These are phyloP conservation scores for Colletotrichum lupini DNA, from an alignment of 2,329 filamentous ascomycete species.

Conservation along the genomic window DNA sequence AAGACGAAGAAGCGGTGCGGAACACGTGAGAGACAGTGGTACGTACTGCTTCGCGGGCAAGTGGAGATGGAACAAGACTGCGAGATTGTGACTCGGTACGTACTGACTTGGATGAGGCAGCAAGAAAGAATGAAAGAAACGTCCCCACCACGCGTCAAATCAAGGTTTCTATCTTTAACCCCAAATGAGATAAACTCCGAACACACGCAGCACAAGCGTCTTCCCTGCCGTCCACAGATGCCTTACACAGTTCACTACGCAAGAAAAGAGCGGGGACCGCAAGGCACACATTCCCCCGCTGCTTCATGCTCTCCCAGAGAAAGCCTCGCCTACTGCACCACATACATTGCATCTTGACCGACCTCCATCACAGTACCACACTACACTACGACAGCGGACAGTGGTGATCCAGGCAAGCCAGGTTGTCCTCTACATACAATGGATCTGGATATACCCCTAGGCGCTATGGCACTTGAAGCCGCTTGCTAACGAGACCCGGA, in stretches of 20 bases:
- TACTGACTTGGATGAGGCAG: too few species aligned
- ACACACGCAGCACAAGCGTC: slow-evolving; percentile 30
- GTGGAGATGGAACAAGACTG: neutral
- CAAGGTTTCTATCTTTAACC: slow-evolving; percentile 35
- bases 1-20: neutral
- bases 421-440: too few species aligned
- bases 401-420: too few species aligned
- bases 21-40: neutral
- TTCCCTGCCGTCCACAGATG: too few species aligned
- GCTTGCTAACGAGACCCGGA: neutral
- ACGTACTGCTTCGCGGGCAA: neutral
- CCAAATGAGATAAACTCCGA: slow-evolving; percentile 35
- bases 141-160: slow-evolving; percentile 28
- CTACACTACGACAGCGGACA: too few species aligned
- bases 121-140: slow-evolving; percentile 4
- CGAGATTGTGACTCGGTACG: too few species aligned
- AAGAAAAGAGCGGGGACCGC: neutral
- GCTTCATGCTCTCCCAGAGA: neutral
- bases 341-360: neutral
- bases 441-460: neutral
- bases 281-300: slow-evolving; percentile 3
- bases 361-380: too few species aligned
- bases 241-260: neutral
- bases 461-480: neutral
- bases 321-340: slow-evolving; percentile 17